Conservation (phyloP, 2,329 filamentous ascomycete species). For the Alternaria brassicae region DNA sequence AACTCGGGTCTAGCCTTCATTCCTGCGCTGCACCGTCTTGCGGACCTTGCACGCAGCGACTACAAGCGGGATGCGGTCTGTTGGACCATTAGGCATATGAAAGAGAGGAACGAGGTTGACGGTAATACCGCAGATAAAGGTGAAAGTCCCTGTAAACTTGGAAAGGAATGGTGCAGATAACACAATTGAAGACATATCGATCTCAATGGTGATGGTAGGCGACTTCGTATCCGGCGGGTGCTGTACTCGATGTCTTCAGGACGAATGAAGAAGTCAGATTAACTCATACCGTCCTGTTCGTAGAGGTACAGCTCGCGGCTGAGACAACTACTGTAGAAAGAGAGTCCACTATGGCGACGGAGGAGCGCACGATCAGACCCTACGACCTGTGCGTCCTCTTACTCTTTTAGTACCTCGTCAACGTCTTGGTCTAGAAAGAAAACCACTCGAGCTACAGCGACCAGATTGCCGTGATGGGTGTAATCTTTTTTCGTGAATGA, state of each 20-base stretch:
- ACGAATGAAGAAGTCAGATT: not conserved
- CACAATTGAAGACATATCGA: not conserved
- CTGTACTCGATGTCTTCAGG: no score
- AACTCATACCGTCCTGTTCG: not conserved
- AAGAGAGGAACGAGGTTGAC: not conserved
- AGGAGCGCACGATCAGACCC: no score
- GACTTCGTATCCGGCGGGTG: slow-evolving; percentile 1
- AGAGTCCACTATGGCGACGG: no score
- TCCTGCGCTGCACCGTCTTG: not conserved
- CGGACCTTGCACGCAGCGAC: not conserved
- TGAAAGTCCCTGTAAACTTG: no score
- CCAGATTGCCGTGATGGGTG: no score
- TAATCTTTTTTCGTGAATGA: not conserved
- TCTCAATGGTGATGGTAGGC: not conserved
- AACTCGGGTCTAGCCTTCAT: slow-evolving; percentile 1
- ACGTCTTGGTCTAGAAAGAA: no score
- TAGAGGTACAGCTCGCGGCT: not conserved
- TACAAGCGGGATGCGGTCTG: not conserved
- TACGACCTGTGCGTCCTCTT: no score
- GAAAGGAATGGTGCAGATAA: not conserved
- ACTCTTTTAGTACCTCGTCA: no score
- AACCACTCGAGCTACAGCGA: no score
- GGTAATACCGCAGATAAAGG: not conserved
- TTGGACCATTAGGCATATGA: not conserved
- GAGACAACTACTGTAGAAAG: not conserved